These are phyloP conservation scores for Microcera coccophila DNA, from an alignment of 2,329 filamentous ascomycete genomes.

Conservation along the genomic window DNA sequence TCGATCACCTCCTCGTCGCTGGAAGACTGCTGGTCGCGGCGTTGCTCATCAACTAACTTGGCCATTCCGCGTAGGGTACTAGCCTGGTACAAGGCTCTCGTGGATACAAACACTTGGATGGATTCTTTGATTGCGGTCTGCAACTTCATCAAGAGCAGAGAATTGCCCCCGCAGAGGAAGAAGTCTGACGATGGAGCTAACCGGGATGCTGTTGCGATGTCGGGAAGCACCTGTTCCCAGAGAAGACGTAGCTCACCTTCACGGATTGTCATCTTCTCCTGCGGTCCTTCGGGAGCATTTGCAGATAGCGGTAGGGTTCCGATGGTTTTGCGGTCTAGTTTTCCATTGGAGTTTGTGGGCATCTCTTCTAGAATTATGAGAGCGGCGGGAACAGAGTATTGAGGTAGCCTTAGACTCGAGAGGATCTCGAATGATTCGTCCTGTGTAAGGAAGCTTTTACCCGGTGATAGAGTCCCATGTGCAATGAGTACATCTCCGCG, in stretches of 20 bases:
- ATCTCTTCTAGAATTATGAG: background rate
- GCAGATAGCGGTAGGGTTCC: too few relatives aligned
- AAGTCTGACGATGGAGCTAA: conserved; percentile 34
- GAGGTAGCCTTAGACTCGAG: conserved; percentile 17
- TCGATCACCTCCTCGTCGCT: conserved; percentile 4
- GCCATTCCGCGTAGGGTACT: conserved; percentile 41
- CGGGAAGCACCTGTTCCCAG: conserved; percentile 16
- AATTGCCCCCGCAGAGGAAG: conserved; percentile 42
- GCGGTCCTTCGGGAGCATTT: too few relatives aligned
- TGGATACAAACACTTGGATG: conserved; percentile 29
- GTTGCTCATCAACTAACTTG: background rate
- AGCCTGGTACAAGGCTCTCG: conserved; percentile 35
- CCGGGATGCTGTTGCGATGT: too few relatives aligned
- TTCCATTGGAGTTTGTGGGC: conserved; percentile 17
- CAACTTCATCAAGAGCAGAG: conserved; percentile 38
- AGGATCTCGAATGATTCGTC: conserved; percentile 26
- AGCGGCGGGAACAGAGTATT: background rate
- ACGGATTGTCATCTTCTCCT: background rate
- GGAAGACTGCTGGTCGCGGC: background rate
- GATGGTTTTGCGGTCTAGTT: background rate
- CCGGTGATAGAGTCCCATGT: background rate
- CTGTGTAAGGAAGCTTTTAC: background rate
- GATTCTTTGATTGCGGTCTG: conserved; percentile 10
- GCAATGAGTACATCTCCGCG: background rate
- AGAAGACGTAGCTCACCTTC: conserved; percentile 7